A percentile compares a stretch with the other conserved stretches of the same genome.
phyloP scores from a whole-genome alignment of 2,329 filamentous ascomycete species.

The Colletotrichum costaricense region DNA sequence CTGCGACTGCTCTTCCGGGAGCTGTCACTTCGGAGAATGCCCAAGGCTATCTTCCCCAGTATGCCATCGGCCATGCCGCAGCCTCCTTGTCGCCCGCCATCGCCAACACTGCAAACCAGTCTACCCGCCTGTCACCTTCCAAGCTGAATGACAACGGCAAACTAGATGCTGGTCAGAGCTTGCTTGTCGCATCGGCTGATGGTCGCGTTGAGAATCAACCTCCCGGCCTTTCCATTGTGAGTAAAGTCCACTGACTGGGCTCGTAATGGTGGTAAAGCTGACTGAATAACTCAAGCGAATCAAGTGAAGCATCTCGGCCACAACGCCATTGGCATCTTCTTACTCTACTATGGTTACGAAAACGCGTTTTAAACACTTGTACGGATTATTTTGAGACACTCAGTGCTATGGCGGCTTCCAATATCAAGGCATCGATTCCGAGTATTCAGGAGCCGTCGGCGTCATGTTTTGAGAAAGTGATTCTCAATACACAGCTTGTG shows the following conservation, averaged over 20 bases:
- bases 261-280: not conserved
- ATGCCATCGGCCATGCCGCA: slow-evolving; percentile 59
- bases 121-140: slow-evolving; percentile 43
- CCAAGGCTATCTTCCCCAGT: slow-evolving; percentile 65
- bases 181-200: slow-evolving; percentile 40
- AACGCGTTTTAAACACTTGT: slow-evolving; percentile 15
- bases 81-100: slow-evolving; percentile 60
- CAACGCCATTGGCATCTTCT: not conserved
- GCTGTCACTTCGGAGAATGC: slow-evolving; percentile 65
- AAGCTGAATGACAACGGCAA: slow-evolving; percentile 43
- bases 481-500: slow-evolving; percentile 3
- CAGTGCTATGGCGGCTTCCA: not conserved
- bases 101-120: slow-evolving; percentile 48
- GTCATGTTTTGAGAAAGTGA: not conserved
- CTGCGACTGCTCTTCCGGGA: slow-evolving; percentile 56
- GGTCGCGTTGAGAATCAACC: slow-evolving; percentile 59
- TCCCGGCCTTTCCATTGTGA: slow-evolving; percentile 39
- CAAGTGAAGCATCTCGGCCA: slow-evolving; percentile 1
- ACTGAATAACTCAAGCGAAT: slow-evolving; percentile 2
- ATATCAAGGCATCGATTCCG: slow-evolving; percentile 10
- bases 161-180: slow-evolving; percentile 29
- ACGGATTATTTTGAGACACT: slow-evolving; percentile 5
- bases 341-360: slow-evolving; percentile 20
- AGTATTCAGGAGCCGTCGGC: not conserved
- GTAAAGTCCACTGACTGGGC: not conserved